Conservation (phyloP, 2,329 filamentous ascomycete species). For the Claviceps sp. region DNA sequence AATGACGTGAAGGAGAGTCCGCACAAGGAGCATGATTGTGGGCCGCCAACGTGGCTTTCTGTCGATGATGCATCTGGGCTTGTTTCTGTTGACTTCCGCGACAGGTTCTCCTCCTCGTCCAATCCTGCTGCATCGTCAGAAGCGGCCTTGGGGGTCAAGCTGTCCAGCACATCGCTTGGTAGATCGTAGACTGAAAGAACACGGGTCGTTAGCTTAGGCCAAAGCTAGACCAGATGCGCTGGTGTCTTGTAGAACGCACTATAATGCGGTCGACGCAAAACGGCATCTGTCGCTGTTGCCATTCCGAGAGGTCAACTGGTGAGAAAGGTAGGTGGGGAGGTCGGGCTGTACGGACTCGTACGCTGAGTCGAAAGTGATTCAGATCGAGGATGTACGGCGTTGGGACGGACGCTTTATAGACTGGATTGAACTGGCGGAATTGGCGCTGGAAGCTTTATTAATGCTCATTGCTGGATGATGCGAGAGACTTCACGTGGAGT, state of each 20-base stretch:
- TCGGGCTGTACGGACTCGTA: neutral
- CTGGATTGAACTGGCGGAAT: too few species aligned
- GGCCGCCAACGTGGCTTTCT: conserved; percentile 32
- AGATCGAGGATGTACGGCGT: too few species aligned
- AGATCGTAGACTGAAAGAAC: conserved; percentile 60
- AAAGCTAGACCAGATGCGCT: neutral
- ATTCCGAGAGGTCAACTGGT: conserved; percentile 2
- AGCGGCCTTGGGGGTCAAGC: conserved; percentile 38
- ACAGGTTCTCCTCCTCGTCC: conserved; percentile 9
- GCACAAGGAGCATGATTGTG: conserved; percentile 75
- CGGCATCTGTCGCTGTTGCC: conserved; percentile 22
- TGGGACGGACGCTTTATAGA: too few species aligned
- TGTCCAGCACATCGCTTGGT: conserved; percentile 57
- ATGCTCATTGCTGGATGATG: too few species aligned
- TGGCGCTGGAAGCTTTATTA: too few species aligned
- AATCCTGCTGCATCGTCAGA: conserved; percentile 13
- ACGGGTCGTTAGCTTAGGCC: conserved; percentile 2
- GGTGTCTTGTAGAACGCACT: conserved; percentile 17
- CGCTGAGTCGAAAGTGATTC: too few species aligned
- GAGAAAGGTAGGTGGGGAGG: neutral
- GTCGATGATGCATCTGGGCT: conserved; percentile 13
- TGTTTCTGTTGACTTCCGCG: conserved; percentile 12
- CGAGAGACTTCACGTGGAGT: too few species aligned
- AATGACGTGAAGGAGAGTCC: conserved; percentile 56
- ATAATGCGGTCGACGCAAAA: conserved; percentile 39